Evolutionary conservation across 148 eudicot genomes (phyloP).

Genomic region (Pouteria glomerata): DNA sequence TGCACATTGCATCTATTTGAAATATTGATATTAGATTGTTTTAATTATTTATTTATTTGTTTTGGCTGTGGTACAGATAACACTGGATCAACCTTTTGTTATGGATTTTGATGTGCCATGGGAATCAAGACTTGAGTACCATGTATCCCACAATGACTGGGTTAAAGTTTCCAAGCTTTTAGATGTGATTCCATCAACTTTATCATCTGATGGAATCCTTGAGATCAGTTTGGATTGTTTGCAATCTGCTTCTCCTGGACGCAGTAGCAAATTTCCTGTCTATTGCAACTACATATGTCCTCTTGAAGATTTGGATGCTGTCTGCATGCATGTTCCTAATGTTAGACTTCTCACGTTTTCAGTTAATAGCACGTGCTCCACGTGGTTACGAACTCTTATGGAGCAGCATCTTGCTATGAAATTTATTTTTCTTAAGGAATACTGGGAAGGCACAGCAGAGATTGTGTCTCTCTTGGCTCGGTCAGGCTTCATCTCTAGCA

Average conservation of each 20-base stretch:
- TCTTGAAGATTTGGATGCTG: conserved; percentile 66
- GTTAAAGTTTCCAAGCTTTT: conserved; percentile 68
- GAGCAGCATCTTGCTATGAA: conserved; percentile 71
- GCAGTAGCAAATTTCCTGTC: conserved; percentile 34
- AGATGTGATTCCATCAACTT: conserved; percentile 58
- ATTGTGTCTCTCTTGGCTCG: conserved; percentile 67
- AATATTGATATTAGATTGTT: not conserved
- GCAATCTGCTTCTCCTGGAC: conserved; percentile 42
- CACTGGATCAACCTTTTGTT: conserved; percentile 74
- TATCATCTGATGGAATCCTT: conserved; percentile 47
- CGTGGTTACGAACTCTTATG: conserved; percentile 71
- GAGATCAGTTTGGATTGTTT: conserved; percentile 68
- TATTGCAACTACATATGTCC: conserved; percentile 49
- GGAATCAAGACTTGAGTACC: conserved; percentile 96
- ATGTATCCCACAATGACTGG: conserved; percentile 83
- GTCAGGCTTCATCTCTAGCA: conserved; percentile 58
- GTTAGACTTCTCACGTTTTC: conserved; percentile 51
- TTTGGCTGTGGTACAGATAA: conserved; percentile 30
- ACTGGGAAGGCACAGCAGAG: conserved; percentile 68
- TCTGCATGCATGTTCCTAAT: conserved; percentile 63
- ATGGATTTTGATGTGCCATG: conserved; percentile 72
- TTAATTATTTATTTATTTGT: not conserved
- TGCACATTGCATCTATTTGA: not conserved
- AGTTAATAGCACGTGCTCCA: conserved; percentile 49
- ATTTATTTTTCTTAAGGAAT: conserved; percentile 71